A percentile compares a stretch with the other conserved stretches of the same genome.
Conservation (phyloP, 2,329 filamentous ascomycete genomes). For the Microsporum ferrugineum region DNA sequence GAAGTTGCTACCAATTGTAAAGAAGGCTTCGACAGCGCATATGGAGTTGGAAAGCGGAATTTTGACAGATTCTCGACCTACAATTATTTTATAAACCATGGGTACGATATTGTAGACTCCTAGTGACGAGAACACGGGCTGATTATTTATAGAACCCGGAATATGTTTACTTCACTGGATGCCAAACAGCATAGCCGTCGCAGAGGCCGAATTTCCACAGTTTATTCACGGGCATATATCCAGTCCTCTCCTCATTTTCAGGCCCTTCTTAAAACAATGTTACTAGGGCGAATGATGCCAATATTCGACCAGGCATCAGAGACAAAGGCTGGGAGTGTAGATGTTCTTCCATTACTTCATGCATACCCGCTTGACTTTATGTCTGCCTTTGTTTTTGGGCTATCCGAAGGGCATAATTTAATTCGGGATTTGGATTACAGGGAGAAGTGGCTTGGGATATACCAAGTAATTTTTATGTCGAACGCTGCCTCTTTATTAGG, state of each 20-base stretch:
- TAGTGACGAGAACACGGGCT: not conserved
- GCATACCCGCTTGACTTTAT: not conserved
- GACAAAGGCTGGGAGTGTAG: not conserved
- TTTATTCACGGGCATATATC: not conserved
- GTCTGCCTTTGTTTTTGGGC: not conserved
- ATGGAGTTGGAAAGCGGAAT: constrained; percentile 36
- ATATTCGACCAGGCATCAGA: not conserved
- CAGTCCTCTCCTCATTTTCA: not conserved
- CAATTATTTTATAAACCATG: constrained; percentile 21
- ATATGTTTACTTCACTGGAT: not conserved
- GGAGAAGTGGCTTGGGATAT: not conserved
- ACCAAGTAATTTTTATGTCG: not conserved
- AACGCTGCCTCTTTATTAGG: not conserved
- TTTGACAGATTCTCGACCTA: constrained; percentile 54
- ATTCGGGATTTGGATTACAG: not conserved
- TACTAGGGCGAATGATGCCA: not conserved
- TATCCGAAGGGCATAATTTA: not conserved
- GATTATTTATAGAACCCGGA: not conserved
- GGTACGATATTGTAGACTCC: not conserved
- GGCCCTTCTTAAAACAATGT: not conserved
- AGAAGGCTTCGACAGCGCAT: constrained; percentile 8
- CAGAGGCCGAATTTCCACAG: not conserved
- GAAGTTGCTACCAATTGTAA: constrained; percentile 9
- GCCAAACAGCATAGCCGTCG: not conserved
- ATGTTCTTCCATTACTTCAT: not conserved